These are phyloP conservation scores for Lathyrus tuberosus DNA, from an alignment of 306 rosid genomes.

Conservation along the genomic window DNA sequence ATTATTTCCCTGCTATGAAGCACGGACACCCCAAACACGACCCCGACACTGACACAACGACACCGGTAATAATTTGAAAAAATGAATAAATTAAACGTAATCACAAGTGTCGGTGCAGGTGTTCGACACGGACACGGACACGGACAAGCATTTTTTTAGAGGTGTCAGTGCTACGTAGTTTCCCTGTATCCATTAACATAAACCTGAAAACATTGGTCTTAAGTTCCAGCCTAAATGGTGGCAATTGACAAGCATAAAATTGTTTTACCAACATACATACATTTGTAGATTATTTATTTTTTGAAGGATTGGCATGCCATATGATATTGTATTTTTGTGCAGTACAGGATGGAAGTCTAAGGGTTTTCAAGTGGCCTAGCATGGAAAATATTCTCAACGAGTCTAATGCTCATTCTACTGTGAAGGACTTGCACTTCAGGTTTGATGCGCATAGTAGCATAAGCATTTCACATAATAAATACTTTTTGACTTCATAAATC, in stretches of 20 bases:
- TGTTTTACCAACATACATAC: slow-evolving; percentile 29
- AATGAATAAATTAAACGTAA: too few species aligned
- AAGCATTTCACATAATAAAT: slow-evolving; percentile 9
- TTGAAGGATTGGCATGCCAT: slow-evolving; percentile 36
- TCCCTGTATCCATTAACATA: slow-evolving; percentile 22
- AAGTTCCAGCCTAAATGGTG: slow-evolving; percentile 21
- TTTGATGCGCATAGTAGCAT: slow-evolving; percentile 40
- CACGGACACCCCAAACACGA: too few species aligned
- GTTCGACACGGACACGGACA: too few species aligned
- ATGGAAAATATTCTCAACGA: slow-evolving; percentile 69
- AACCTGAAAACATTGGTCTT: slow-evolving; percentile 29
- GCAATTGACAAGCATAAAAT: slow-evolving; percentile 4
- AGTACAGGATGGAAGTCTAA: slow-evolving; percentile 89
- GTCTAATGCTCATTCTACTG: slow-evolving; percentile 62
- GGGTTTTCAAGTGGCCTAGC: slow-evolving; percentile 94
- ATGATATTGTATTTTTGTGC: slow-evolving; percentile 65
- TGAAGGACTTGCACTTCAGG: slow-evolving; percentile 92
- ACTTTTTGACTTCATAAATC: slow-evolving; percentile 24
- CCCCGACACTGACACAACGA: too few species aligned
- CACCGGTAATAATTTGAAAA: too few species aligned
- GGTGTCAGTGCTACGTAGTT: too few species aligned
- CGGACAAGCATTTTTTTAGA: too few species aligned
- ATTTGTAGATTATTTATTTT: slow-evolving; percentile 23
- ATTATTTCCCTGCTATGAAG: slow-evolving; percentile 14
- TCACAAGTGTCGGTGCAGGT: too few species aligned